These are phyloP conservation scores for Castanea crenata DNA, from an alignment of 306 rosid species.

Conservation along the genomic window DNA sequence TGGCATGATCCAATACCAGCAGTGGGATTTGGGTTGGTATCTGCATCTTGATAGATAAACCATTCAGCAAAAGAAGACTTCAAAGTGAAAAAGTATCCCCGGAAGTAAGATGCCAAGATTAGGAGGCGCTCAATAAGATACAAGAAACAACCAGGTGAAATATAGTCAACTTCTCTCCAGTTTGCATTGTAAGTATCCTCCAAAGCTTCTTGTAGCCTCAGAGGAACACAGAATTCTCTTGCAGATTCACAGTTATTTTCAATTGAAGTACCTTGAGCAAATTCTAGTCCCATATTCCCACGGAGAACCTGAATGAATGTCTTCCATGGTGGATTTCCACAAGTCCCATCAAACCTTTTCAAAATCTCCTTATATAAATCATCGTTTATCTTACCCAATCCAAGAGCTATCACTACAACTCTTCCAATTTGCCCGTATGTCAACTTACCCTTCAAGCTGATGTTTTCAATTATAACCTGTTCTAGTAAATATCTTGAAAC, in stretches of 20 bases:
- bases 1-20: background rate
- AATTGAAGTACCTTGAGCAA: background rate
- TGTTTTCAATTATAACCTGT: conserved; percentile 28
- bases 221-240: background rate
- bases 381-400: conserved; percentile 24
- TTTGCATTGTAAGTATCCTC: conserved; percentile 31
- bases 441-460: conserved; percentile 2
- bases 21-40: conserved; percentile 14
- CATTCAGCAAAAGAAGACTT: conserved; percentile 62
- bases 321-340: conserved; percentile 39
- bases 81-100: conserved; percentile 44
- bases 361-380: conserved; percentile 21
- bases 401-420: conserved; percentile 44
- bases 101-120: conserved; percentile 26
- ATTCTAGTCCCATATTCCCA: conserved; percentile 3
- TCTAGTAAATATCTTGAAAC: conserved; percentile 24
- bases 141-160: conserved; percentile 63
- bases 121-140: conserved; percentile 71
- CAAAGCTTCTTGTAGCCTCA: conserved; percentile 37
- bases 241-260: background rate
- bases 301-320: conserved; percentile 33
- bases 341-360: conserved; percentile 7
- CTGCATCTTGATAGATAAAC: conserved; percentile 43
- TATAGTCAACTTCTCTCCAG: conserved; percentile 35
- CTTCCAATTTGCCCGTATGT: conserved; percentile 55